Conservation (phyloP, 768 basidiomycete genomes). For the Mycena vitilis region DNA sequence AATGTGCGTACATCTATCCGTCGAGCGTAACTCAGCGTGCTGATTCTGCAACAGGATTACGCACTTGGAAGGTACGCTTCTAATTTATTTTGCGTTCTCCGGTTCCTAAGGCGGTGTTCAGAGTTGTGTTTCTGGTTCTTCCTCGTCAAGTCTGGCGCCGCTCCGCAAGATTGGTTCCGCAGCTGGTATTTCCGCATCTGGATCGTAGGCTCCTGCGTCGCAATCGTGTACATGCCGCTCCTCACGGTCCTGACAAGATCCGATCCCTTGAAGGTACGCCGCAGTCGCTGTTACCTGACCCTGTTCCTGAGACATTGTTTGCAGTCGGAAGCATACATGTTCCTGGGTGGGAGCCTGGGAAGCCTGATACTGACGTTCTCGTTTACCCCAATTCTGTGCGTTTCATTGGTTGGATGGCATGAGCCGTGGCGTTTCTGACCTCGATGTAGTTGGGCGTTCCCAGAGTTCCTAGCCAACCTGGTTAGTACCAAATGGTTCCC, state of each 20-base stretch:
- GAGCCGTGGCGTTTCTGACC: background rate
- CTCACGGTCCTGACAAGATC: constrained; percentile 72
- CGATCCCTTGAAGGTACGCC: constrained; percentile 68
- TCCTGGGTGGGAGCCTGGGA: constrained; percentile 77
- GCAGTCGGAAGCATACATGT: constrained; percentile 77
- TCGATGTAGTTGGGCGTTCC: constrained; percentile 68
- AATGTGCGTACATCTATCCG: constrained; percentile 61
- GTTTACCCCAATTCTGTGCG: constrained; percentile 78
- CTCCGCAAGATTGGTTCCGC: constrained; percentile 80
- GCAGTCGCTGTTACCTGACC: background rate
- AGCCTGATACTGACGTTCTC: constrained; percentile 77
- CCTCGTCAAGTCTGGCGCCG: constrained; percentile 74
- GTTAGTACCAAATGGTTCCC: constrained; percentile 50
- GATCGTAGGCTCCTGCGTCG: constrained; percentile 71
- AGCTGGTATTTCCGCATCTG: constrained; percentile 81
- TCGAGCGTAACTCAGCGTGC: background rate
- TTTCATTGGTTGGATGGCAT: constrained; percentile 18
- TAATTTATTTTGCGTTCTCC: too few species aligned
- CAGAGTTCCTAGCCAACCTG: constrained; percentile 67
- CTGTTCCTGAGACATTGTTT: background rate
- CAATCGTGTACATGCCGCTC: constrained; percentile 75
- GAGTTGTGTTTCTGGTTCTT: constrained; percentile 93
- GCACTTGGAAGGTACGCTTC: constrained; percentile 75
- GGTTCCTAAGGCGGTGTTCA: constrained; percentile 38
- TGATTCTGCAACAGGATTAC: constrained; percentile 65